Conservation (phyloP, 2,329 filamentous ascomycete genomes). For the Ceratocystis smalleyi region DNA sequence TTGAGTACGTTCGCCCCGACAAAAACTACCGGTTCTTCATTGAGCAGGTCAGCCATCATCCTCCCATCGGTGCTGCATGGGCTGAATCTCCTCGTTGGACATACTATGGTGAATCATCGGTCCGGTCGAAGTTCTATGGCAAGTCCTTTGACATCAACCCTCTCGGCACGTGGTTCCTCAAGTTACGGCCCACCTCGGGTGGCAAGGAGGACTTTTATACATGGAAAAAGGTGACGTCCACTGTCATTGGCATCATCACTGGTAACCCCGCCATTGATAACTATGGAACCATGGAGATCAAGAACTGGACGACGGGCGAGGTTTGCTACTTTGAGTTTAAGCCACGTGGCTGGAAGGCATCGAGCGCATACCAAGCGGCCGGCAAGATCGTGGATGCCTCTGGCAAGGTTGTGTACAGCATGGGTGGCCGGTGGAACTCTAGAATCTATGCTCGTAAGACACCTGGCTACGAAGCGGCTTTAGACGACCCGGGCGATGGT, state of each 20-base stretch:
- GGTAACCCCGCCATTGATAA: constrained; percentile 95
- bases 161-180: constrained; percentile 91
- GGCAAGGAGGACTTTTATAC: constrained; percentile 80
- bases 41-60: constrained; percentile 95
- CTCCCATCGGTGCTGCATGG: constrained; percentile 82
- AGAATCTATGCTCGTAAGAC: constrained; percentile 89
- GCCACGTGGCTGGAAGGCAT: constrained; percentile 85
- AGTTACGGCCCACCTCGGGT: constrained; percentile 57
- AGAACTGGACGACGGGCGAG: constrained; percentile 92
- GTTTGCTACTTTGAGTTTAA: constrained; percentile 86
- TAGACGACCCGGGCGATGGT: constrained; percentile 40
- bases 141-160: constrained; percentile 96
- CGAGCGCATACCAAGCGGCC: constrained; percentile 72
- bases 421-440: constrained; percentile 94
- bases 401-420: constrained; percentile 71
- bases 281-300: constrained; percentile 92
- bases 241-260: constrained; percentile 96
- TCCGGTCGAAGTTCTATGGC: constrained; percentile 93
- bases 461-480: constrained; percentile 67
- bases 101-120: constrained; percentile 90
- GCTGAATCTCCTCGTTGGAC: constrained; percentile 90
- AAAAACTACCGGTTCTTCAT: constrained; percentile 98
- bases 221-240: constrained; percentile 97
- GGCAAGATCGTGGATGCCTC: constrained; percentile 70
- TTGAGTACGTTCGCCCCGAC: constrained; percentile 88